These are phyloP conservation scores for Diplocarpon rosae DNA, from an alignment of 2,329 filamentous ascomycete species.

Conservation along the genomic window DNA sequence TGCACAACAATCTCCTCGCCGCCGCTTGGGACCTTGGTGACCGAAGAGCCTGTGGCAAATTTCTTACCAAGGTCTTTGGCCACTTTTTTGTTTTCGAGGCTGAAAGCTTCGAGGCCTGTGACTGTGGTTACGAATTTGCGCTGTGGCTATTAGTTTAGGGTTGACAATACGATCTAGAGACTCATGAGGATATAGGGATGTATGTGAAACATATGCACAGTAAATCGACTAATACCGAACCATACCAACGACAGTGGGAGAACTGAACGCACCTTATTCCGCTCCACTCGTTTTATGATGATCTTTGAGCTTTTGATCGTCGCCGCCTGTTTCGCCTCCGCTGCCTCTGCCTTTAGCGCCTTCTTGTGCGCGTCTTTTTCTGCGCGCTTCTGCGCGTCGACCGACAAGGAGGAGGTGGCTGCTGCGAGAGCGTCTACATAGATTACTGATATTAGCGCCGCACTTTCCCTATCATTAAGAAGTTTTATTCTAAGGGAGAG, in stretches of 20 bases:
- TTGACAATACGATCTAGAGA: no score
- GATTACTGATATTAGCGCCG: conserved; percentile 2
- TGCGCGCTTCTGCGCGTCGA: conserved; percentile 88
- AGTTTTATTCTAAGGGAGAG: not conserved
- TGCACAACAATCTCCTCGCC: conserved; percentile 97
- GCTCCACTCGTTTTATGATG: conserved; percentile 91
- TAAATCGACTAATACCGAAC: no score
- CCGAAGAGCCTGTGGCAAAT: conserved; percentile 86
- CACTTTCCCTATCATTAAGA: not conserved
- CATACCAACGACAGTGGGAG: not conserved
- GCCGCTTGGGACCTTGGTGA: conserved; percentile 77
- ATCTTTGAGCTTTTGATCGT: conserved; percentile 74
- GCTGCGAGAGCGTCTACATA: conserved; percentile 64
- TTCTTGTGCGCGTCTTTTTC: conserved; percentile 97
- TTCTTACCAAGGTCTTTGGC: conserved; percentile 98
- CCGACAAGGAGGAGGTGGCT: conserved; percentile 72
- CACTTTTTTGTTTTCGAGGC: conserved; percentile 87
- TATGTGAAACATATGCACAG: no score
- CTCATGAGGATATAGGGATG: no score
- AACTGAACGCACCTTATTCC: conserved; percentile 54
- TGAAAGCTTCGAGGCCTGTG: conserved; percentile 81
- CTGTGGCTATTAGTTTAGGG: conserved; percentile 17
- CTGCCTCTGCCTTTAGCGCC: conserved; percentile 82
- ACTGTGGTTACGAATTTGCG: conserved; percentile 92
- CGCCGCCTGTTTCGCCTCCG: conserved; percentile 67